Conservation (phyloP, 2,329 filamentous ascomycete genomes). For the Daldinia sp. region DNA sequence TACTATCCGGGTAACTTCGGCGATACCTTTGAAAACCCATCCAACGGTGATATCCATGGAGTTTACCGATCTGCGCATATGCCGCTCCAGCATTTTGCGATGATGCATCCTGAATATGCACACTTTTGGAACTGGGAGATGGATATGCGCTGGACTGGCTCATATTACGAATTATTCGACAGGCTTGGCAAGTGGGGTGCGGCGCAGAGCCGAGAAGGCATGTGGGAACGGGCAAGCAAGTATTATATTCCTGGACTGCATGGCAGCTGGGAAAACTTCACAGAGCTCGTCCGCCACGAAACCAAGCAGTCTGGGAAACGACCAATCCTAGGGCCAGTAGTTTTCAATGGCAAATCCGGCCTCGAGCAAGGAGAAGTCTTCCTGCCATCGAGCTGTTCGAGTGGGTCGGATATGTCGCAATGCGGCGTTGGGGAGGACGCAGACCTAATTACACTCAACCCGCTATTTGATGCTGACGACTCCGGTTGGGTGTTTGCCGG, state of each 20-base stretch:
- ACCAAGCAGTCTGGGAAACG: constrained; percentile 62
- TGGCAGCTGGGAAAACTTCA: constrained; percentile 79
- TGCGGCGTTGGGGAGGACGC: constrained; percentile 80
- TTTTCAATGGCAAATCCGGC: constrained; percentile 61
- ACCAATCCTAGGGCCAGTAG: constrained; percentile 78
- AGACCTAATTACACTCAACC: constrained; percentile 82
- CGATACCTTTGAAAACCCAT: constrained; percentile 71
- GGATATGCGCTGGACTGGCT: constrained; percentile 74
- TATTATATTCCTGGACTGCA: constrained; percentile 82
- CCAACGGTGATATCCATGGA: constrained; percentile 71
- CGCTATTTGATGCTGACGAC: constrained; percentile 77
- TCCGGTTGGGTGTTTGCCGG: constrained; percentile 80
- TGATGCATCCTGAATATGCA: constrained; percentile 72
- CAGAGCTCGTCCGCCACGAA: constrained; percentile 71
- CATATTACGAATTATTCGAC: constrained; percentile 79
- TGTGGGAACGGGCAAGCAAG: constrained; percentile 82
- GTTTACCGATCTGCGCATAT: constrained; percentile 76
- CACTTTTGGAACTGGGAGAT: constrained; percentile 80
- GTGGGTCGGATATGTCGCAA: constrained; percentile 61
- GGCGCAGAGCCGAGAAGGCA: constrained; percentile 74
- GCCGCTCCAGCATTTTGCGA: constrained; percentile 73
- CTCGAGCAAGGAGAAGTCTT: constrained; percentile 66
- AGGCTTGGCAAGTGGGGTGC: constrained; percentile 74
- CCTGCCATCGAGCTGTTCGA: constrained; percentile 67
- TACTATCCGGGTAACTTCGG: constrained; percentile 80